Evolutionary conservation across 805 yeast genomes (phyloP), one percentile per base, ranked within the genome.

Genomic region (Candida nonsorbophila): DNA sequence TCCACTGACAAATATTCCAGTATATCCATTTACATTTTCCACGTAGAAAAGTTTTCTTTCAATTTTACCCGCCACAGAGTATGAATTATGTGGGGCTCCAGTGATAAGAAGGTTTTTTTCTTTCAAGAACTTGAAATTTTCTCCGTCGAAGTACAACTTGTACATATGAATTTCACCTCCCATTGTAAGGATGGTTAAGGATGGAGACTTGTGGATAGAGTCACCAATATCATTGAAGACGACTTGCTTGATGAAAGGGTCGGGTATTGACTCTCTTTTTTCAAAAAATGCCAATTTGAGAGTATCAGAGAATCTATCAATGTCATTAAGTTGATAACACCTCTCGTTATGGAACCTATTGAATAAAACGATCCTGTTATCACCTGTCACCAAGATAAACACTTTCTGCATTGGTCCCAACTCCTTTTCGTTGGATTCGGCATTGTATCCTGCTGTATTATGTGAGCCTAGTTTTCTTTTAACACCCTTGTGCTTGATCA

Each of bases 1-100:
- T 25, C 95, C 95, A 2, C 90, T 77, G 2, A 85, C 72, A 42
- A 84, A 69, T 1, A 85, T 69, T 11, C 76, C 67, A 1, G 77
- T 68, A 35, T 68, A 65, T 1, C 79, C 84, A 38, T 72, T 72
- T 26, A 77, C 59, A 34, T 74, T 67, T 4, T 74, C 67, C 37
- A 82, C 56, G 49, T 77, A 68, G 32, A 75, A 72, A 55, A 79
- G 58, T 35, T 75, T 72, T 53, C 92, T 69, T 51, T 84, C 94
- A 25, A 82, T 69, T 4, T 66, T 67, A 1, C 80, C 81, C 24
- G 84, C 84, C 34, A 72, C 67, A 1, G 83, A 68, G 44, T 77
- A 80, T 1, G 88, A 82, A 51, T 82, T 82, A 32, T 76, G 81
- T 1, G 92, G 90, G 1, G 90, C 92, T 32, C 94, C 94, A 1